Conservation (phyloP, 257 asterid species). For the Solanum phureja region DNA sequence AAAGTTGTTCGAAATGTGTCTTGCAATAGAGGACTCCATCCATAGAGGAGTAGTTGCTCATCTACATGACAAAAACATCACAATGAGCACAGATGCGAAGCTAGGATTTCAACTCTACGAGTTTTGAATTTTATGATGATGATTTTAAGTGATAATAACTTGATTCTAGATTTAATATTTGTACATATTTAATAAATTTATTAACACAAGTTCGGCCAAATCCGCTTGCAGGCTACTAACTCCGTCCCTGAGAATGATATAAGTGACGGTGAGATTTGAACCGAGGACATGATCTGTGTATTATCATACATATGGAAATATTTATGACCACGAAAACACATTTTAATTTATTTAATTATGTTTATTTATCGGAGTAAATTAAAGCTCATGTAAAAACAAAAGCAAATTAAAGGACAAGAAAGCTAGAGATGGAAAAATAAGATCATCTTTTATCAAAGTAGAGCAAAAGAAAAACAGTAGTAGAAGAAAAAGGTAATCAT, state of each 20-base stretch:
- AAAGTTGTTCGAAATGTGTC: conserved; percentile 48
- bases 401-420: not conserved
- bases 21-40: conserved; percentile 51
- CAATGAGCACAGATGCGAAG: not conserved
- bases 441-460: not conserved
- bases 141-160: not conserved
- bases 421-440: not conserved
- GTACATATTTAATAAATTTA: not conserved
- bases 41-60: conserved; percentile 53
- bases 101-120: not conserved
- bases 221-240: not conserved
- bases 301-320: not conserved
- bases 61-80: conserved; percentile 5
- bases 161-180: not conserved
- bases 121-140: not conserved
- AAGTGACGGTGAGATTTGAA: not conserved
- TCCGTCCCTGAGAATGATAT: not conserved
- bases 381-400: not conserved
- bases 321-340: not conserved
- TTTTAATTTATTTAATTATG: not conserved
- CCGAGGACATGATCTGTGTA: not conserved
- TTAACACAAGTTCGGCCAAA: accelerated
- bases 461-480: not conserved
- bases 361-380: not conserved
- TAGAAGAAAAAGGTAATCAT: not conserved